Evolutionary conservation across 2,329 filamentous ascomycete species (phyloP).

Genomic region (Colletotrichum magnum): DNA sequence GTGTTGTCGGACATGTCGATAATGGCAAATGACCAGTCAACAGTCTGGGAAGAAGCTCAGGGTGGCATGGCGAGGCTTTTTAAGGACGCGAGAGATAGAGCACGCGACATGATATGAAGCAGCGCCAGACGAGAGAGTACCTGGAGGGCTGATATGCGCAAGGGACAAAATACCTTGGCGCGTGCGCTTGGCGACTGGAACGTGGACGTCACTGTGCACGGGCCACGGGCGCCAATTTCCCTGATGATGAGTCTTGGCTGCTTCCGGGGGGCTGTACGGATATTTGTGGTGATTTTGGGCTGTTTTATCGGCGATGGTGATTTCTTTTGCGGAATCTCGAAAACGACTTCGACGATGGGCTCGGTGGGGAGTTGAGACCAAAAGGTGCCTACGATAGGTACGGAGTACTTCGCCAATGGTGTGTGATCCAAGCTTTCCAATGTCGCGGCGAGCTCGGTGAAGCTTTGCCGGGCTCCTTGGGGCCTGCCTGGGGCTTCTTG

Average conservation of each 20-base stretch:
- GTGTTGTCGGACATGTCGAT: slow-evolving; percentile 29
- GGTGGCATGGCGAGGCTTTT: not conserved
- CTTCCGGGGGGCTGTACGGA: not conserved
- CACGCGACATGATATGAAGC: slow-evolving; percentile 12
- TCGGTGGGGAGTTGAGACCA: not conserved
- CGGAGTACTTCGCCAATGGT: too few species aligned
- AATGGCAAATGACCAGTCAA: not conserved
- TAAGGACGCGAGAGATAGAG: slow-evolving; percentile 2
- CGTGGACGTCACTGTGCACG: slow-evolving; percentile 38
- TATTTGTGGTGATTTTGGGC: slow-evolving; percentile 5
- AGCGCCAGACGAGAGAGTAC: not conserved
- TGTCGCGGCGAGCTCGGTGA: slow-evolving; percentile 23
- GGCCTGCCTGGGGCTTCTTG: too few species aligned
- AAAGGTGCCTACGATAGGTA: not conserved
- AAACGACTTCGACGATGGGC: not conserved
- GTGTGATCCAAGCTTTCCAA: slow-evolving; percentile 21
- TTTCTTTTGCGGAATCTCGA: not conserved
- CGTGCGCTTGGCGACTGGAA: slow-evolving; percentile 30
- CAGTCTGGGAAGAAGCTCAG: not conserved
- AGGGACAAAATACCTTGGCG: slow-evolving; percentile 26
- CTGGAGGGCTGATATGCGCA: slow-evolving; percentile 14
- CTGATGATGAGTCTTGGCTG: slow-evolving; percentile 19
- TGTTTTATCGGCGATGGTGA: not conserved
- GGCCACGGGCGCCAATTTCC: slow-evolving; percentile 14
- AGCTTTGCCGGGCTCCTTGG: not conserved